A percentile compares a stretch with the other conserved stretches of the same genome.
Conservation (phyloP, 805 yeast genomes). For the Yarrowia alimentaria region DNA sequence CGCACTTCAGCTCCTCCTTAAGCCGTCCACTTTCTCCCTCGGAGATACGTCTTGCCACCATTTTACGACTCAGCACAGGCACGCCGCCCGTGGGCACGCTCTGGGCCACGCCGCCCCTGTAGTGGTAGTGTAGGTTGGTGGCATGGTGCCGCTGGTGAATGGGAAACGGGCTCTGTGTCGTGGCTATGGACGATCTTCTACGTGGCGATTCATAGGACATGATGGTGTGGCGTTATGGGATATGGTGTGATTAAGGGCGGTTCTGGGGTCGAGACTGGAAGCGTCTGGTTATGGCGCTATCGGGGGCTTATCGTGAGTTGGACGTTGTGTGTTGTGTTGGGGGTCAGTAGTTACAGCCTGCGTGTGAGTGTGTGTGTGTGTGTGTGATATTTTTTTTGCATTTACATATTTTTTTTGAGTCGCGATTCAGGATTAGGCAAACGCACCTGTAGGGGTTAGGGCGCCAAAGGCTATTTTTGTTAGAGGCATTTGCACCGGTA, state of each 20-base stretch:
- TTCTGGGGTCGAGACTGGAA: neutral
- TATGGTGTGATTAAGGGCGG: neutral
- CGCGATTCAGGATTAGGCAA: too few species aligned
- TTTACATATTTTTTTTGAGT: too few species aligned
- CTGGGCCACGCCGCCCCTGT: constrained; percentile 14
- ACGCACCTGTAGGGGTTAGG: too few species aligned
- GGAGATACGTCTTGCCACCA: constrained; percentile 76
- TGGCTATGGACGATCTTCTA: constrained; percentile 21
- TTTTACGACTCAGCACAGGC: constrained; percentile 42
- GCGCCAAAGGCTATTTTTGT: too few species aligned
- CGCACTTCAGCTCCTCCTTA: constrained; percentile 81
- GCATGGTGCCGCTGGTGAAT: constrained; percentile 27
- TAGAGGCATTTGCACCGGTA: too few species aligned
- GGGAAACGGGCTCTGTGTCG: constrained; percentile 20
- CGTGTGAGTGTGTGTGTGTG: too few species aligned
- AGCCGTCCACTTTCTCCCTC: constrained; percentile 85
- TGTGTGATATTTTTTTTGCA: too few species aligned
- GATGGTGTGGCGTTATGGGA: neutral
- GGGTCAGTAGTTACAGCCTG: too few species aligned
- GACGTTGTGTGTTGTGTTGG: too few species aligned
- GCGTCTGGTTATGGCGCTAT: too few species aligned
- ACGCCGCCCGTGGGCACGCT: constrained; percentile 32
- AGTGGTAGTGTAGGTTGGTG: constrained; percentile 21
- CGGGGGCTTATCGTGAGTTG: too few species aligned
- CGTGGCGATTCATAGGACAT: constrained; percentile 24